These are phyloP conservation scores for Phaffomyces antillensis DNA, from an alignment of 805 yeast species.

Conservation along the genomic window DNA sequence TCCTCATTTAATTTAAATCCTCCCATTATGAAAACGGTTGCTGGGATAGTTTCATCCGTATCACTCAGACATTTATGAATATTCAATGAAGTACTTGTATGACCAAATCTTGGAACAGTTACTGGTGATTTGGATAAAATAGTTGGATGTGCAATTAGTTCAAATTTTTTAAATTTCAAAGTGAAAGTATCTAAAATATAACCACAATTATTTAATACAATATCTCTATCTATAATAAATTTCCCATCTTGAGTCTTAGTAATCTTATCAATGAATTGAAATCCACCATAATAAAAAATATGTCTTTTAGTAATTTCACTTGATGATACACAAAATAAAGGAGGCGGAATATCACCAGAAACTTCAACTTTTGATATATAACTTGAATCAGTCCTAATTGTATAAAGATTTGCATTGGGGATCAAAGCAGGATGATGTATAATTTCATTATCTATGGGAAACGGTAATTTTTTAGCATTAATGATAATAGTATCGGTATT, in stretches of 20 bases:
- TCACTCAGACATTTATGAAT: conserved; percentile 7
- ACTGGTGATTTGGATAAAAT: conserved; percentile 24
- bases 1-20: conserved; percentile 34
- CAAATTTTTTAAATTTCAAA: conserved; percentile 41
- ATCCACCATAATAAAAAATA: conserved; percentile 65
- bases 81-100: conserved; percentile 26
- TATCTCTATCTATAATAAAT: conserved; percentile 31
- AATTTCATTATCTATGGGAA: conserved; percentile 36
- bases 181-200: conserved; percentile 52
- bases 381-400: conserved; percentile 33
- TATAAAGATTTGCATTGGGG: conserved; percentile 31
- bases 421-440: conserved; percentile 36
- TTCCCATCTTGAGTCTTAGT: conserved; percentile 27
- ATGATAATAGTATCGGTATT: conserved; percentile 30
- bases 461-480: conserved; percentile 35
- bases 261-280: conserved; percentile 31
- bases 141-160: conserved; percentile 28
- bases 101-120: conserved; percentile 34
- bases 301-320: conserved; percentile 48
- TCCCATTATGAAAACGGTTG: conserved; percentile 38
- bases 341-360: conserved; percentile 42
- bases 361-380: conserved; percentile 27
- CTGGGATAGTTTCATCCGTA: conserved; percentile 20
- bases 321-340: conserved; percentile 41
- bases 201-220: conserved; percentile 44